Conservation (phyloP, 2,329 filamentous ascomycete species). For the Rutstroemia sydowiana region DNA sequence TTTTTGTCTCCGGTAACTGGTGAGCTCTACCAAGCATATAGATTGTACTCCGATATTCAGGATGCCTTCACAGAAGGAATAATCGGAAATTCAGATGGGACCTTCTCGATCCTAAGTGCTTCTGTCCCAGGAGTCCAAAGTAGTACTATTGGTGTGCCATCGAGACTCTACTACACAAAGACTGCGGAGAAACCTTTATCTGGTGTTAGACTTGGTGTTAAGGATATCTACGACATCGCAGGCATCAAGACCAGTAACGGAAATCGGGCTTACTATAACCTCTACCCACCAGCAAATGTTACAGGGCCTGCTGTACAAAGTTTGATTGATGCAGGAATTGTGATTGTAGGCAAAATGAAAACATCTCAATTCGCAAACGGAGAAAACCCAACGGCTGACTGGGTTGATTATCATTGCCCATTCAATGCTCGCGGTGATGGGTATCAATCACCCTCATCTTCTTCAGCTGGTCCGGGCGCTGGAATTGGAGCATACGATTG, state of each 20-base stretch:
- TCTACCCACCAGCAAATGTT: constrained; percentile 39
- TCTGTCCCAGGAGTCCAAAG: constrained; percentile 34
- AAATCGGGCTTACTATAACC: constrained; percentile 48
- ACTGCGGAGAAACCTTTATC: constrained; percentile 48
- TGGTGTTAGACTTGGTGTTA: constrained; percentile 53
- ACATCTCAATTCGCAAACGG: constrained; percentile 39
- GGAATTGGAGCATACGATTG: constrained; percentile 38
- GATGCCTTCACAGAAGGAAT: constrained; percentile 43
- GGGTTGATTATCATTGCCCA: constrained; percentile 35
- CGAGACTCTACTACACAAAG: constrained; percentile 49
- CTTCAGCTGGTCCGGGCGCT: constrained; percentile 39
- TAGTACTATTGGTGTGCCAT: constrained; percentile 47
- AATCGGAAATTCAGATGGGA: constrained; percentile 31
- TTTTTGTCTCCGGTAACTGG: constrained; percentile 39
- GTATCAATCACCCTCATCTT: constrained; percentile 40
- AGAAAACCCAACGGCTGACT: constrained; percentile 41
- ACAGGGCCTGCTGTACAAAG: constrained; percentile 46
- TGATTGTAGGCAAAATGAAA: constrained; percentile 47
- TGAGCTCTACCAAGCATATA: constrained; percentile 40
- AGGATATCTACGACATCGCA: constrained; percentile 53
- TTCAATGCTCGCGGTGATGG: constrained; percentile 40
- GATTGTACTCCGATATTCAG: constrained; percentile 41
- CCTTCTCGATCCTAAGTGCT: constrained; percentile 38
- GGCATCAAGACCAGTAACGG: constrained; percentile 50
- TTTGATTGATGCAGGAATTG: constrained; percentile 52